Evolutionary conservation across 331 rosid genomes (phyloP).

Genomic region (Stylosanthes scabra): DNA sequence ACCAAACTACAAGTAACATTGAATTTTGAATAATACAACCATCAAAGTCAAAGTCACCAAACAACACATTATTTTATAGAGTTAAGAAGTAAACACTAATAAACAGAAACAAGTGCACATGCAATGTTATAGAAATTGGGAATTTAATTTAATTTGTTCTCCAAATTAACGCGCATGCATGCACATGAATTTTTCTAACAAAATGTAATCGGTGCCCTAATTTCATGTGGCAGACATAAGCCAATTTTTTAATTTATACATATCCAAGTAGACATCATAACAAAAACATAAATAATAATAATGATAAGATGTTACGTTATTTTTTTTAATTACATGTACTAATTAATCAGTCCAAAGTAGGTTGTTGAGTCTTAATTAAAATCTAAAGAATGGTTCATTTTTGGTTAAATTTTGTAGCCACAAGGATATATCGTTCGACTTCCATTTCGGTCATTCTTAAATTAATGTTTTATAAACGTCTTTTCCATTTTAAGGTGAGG

Average conservation of each 20-base stretch:
- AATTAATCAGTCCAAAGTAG: too few species aligned
- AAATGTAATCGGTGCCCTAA: background rate
- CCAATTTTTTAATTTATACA: background rate
- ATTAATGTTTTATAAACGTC: background rate
- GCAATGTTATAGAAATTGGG: conserved; percentile 14
- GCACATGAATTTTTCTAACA: background rate
- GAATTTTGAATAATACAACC: conserved; percentile 3
- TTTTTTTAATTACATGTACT: too few species aligned
- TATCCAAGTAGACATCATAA: background rate
- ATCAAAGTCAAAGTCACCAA: conserved; percentile 8
- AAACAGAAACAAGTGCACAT: conserved; percentile 22
- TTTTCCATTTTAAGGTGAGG: background rate
- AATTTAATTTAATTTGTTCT: conserved; percentile 7
- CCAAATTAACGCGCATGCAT: background rate
- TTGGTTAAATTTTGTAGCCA: too few species aligned
- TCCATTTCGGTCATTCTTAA: background rate
- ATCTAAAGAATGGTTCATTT: too few species aligned
- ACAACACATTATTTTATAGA: background rate
- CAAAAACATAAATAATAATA: too few species aligned
- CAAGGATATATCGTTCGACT: too few species aligned
- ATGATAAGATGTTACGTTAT: too few species aligned
- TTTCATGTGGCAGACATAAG: background rate
- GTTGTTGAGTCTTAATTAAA: too few species aligned
- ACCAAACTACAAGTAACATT: conserved; percentile 6
- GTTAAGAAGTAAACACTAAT: background rate